phyloP scores from a whole-genome alignment of 1,284 basidiomycete species.

The Tilletia caries region DNA sequence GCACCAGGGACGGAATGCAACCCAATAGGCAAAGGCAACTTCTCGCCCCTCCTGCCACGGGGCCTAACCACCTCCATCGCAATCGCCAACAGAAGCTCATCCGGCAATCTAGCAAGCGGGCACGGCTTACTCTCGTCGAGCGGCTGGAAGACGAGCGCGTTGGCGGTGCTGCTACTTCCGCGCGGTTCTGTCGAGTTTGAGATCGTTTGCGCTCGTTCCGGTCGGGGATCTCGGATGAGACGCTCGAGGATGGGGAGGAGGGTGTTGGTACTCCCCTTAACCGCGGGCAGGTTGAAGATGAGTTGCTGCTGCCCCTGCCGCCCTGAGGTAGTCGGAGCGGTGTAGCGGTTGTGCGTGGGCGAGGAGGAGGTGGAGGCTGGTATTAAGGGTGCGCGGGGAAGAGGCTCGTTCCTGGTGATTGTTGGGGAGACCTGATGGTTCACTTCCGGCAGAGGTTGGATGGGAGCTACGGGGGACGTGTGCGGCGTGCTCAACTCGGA shows the following conservation, averaged over 20 bases:
- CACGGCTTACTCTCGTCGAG: constrained; percentile 36
- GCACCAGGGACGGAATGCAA: constrained; percentile 11
- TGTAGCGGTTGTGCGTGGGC: background rate
- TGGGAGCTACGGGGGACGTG: background rate
- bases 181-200: too few species aligned
- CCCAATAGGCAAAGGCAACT: constrained; percentile 8
- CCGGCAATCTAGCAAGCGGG: constrained; percentile 32
- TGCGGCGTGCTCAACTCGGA: background rate
- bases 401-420: background rate
- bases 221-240: background rate
- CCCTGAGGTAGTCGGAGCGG: background rate
- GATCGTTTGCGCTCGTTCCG: constrained; percentile 3
- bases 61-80: constrained; percentile 32
- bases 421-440: background rate
- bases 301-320: background rate
- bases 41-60: constrained; percentile 35
- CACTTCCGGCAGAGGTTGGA: background rate
- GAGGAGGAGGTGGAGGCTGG: background rate
- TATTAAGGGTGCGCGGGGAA: background rate
- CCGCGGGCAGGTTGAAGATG: background rate
- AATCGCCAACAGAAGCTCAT: constrained; percentile 43
- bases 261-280: constrained; percentile 21
- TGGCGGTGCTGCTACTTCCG: too few species aligned
- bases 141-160: constrained; percentile 23
- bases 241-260: constrained; percentile 10